Evolutionary conservation across 176 grass and related monocot species (phyloP).

Genomic region (Thinopyrum elongatum): DNA sequence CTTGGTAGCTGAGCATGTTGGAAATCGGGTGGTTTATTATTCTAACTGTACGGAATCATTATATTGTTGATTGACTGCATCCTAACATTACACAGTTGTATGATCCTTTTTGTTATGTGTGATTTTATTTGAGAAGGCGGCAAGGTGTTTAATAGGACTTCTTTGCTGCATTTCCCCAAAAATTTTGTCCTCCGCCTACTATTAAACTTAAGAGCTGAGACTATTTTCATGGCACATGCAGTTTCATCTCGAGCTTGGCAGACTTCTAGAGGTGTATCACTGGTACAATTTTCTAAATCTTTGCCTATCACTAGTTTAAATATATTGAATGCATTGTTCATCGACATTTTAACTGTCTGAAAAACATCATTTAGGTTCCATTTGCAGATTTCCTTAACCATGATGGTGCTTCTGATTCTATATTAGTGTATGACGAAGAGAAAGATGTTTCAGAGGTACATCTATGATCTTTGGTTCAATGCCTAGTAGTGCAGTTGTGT

Average conservation of each 20-base stretch:
- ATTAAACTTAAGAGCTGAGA: conserved; percentile 16
- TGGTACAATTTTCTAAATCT: conserved; percentile 53
- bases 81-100: neutral
- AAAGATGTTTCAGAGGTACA: conserved; percentile 72
- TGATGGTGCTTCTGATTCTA: conserved; percentile 46
- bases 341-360: conserved; percentile 19
- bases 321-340: neutral
- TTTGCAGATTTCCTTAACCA: conserved; percentile 98
- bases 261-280: conserved; percentile 57
- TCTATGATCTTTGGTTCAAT: conserved; percentile 9
- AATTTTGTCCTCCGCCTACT: neutral
- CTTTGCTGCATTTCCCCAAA: neutral
- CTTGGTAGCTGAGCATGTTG: neutral
- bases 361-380: conserved; percentile 62
- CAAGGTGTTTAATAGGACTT: neutral
- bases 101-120: neutral
- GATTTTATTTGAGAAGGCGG: neutral
- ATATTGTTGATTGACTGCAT: neutral
- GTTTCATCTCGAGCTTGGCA: conserved; percentile 84
- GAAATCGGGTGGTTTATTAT: neutral
- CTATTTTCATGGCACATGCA: conserved; percentile 40
- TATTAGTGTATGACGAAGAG: conserved; percentile 51
- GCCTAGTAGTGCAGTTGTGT: neutral
- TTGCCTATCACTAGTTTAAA: conserved; percentile 1
- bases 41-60: neutral